Base-by-base conservation (phyloP, 164 flowering plant genomes). In the Vitis cinerea region DNA sequence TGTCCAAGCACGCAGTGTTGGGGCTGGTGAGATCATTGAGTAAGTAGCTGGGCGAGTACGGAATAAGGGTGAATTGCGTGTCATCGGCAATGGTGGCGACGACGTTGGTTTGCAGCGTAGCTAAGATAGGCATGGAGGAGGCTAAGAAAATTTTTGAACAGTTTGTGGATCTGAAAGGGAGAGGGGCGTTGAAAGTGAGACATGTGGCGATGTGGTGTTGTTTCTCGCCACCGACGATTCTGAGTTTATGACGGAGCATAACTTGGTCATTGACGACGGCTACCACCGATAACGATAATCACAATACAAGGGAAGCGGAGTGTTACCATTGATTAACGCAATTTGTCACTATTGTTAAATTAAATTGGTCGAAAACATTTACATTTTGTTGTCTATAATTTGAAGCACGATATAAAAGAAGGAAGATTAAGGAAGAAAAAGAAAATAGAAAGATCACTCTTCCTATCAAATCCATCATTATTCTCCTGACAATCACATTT, bases 131-230 rank as follows among this genome's bases (percentile, higher is more conserved):
- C 2, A 58, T 3, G 48, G 81, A 66, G 59, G 78, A 74, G 17
- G n/a, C 68, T n/a, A 83, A 80, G 77, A 57, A 59, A 74, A 0
- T 7, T 0, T 69, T 9, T 8, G 70, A 61, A 50, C 1, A 60
- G 1, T 0, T 0, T 2, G 14, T 54, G 10, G 17, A 19, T 15
- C 51, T 84, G 74, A 72, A 79, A 49, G 85, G 86, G 9, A 3
- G 44, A 31, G 50, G 8, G 1, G 70, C 23, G 49, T 29, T 85
- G 70, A 84, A 59, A 29, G 78, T 61, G 1, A 50, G 27, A 1
- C 74, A 86, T 27, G 84, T 88, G 13, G 89, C 89, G 83, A 88
- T 14, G 84, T 87, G 0, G 90, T 83, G 44, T 4, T 86, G 75
- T 88, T 84, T 62, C 75, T 88, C 2, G 86, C 85, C 3, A 66